Evolutionary conservation across 2,329 filamentous ascomycete species (phyloP).

Genomic region (Macroventuria anomochaeta): DNA sequence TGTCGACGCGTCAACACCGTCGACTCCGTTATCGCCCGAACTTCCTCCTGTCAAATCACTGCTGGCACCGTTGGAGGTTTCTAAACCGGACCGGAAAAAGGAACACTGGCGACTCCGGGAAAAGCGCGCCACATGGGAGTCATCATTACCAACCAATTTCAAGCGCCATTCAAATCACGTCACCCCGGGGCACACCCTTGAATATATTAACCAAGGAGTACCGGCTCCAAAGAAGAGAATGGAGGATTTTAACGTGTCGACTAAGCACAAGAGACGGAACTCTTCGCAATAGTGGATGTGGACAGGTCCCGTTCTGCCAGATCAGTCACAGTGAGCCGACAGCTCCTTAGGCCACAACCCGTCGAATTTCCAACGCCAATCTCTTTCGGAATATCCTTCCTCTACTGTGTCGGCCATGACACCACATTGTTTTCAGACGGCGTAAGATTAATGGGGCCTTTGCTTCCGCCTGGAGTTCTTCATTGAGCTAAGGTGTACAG

Average conservation of each 20-base stretch:
- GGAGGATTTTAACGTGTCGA: conserved; percentile 11
- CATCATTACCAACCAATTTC: conserved; percentile 9
- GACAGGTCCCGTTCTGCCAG: not conserved
- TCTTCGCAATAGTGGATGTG: conserved; percentile 7
- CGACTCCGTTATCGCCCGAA: not conserved
- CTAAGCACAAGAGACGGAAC: conserved; percentile 6
- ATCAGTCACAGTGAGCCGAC: not conserved
- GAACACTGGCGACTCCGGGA: conserved; percentile 1
- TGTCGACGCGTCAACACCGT: not conserved
- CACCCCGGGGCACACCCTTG: conserved; percentile 15
- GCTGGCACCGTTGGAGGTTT: conserved; percentile 3
- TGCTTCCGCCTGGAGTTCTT: not conserved
- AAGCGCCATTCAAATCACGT: conserved; percentile 9
- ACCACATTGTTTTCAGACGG: not conserved
- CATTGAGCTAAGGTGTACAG: not conserved
- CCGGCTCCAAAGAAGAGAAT: conserved; percentile 10
- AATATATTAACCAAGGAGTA: conserved; percentile 15
- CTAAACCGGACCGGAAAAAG: not conserved
- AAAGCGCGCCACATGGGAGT: conserved; percentile 8
- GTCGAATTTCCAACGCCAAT: not conserved
- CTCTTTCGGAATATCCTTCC: not conserved
- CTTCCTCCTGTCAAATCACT: conserved; percentile 6
- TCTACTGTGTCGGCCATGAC: not conserved
- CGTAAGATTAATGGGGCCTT: not conserved
- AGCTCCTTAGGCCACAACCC: not conserved